phyloP scores from a whole-genome alignment of 2,329 filamentous ascomycete genomes.

The Immersiporthe knoxdaviesiana region DNA sequence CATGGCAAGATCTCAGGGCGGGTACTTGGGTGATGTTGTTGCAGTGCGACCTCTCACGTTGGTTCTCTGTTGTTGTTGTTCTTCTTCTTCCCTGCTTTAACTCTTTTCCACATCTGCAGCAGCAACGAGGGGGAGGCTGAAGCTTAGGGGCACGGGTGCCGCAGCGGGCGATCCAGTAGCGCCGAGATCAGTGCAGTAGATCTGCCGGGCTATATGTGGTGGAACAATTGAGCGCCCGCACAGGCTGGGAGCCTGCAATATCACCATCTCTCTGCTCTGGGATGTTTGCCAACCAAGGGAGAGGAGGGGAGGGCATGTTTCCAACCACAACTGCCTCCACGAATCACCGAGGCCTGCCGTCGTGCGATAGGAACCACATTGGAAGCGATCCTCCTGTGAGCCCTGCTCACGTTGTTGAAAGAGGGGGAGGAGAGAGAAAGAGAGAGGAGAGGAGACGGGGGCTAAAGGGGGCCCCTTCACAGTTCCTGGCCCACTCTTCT shows the following conservation, averaged over 20 bases:
- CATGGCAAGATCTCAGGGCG: slow-evolving; percentile 7
- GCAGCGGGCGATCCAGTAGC: slow-evolving; percentile 14
- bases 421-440: too few species aligned
- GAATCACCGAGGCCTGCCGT: slow-evolving; percentile 3
- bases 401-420: neutral
- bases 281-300: neutral
- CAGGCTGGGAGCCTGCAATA: slow-evolving; percentile 1
- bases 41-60: slow-evolving; percentile 5
- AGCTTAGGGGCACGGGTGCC: neutral
- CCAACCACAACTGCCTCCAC: neutral
- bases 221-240: slow-evolving; percentile 26
- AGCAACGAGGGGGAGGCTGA: slow-evolving; percentile 6
- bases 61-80: too few species aligned
- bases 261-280: neutral
- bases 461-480: neutral
- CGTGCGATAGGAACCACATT: slow-evolving; percentile 2
- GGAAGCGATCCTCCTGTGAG: neutral
- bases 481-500: slow-evolving; percentile 3
- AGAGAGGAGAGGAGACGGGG: too few species aligned
- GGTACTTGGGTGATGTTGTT: slow-evolving; percentile 3
- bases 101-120: neutral
- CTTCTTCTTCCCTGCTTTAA: neutral
- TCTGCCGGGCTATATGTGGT: slow-evolving; percentile 29
- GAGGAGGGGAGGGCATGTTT: slow-evolving; percentile 3
- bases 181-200: slow-evolving; percentile 18